Base-by-base conservation (phyloP, 139 green algal species). In the Chlamydomonas asymmetrica region DNA sequence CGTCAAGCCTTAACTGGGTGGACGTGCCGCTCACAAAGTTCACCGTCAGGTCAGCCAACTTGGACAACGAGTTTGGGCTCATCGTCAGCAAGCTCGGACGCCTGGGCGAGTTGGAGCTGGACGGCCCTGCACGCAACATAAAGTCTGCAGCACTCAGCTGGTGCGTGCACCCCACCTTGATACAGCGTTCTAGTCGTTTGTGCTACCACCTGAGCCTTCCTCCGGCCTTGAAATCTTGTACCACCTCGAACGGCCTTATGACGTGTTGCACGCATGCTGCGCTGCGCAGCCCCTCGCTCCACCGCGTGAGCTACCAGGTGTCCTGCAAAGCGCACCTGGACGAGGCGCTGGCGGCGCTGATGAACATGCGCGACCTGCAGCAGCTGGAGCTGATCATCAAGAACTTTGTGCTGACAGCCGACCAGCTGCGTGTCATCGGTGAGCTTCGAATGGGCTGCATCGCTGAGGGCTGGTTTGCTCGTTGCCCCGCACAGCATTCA, bases 311-410 rank as follows among this genome's bases (percentile, higher is more conserved):
- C 32, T 88, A 86, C 65, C 63, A 78, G 32, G 80, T 89, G 1
- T 31, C 41, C 4, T 67, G 23, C 31, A 83, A 79, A 9, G 9
- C 25, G 6, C 65, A 83, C 32, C 66, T 89, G 7, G 83, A 90
- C 37, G 83, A 80, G 57, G 83, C 82, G 31, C 73, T 92, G 50
- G 23, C 39, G 0, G 75, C 78, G 23, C 73, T 89, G 0, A 69
- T 76, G 45, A 71, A 23, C 41, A 61, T 85, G 52, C 32, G 27
- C n/a, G 65, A 68, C 52, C 76, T 89, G 41, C 73, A 76, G 25
- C 41, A 60, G 34, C 74, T 92, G 62, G 83, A 89, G 79, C 76
- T 92, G 32, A 84, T 84, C 38, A 71, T 88, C 10, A 82, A 81
- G 62, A 82, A 84, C 64, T 86, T 90, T 56, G 74, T 74, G n/a